Evolutionary conservation across 306 rosid genomes (phyloP).

Genomic region (Begonia fuchsioides): DNA sequence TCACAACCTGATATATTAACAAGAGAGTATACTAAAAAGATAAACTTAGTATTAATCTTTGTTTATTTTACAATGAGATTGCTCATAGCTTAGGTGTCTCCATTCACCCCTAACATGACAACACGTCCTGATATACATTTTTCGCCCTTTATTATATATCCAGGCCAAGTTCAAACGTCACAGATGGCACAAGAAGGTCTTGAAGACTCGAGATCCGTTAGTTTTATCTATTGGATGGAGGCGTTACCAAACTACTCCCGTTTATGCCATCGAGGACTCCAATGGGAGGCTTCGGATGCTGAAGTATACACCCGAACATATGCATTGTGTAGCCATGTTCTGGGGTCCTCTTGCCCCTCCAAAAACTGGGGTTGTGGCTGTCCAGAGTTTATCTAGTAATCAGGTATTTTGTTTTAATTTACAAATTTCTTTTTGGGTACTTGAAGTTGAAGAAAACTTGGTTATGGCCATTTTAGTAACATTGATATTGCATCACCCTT

Average conservation of each 20-base stretch:
- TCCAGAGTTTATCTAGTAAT: conserved; percentile 69
- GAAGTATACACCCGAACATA: conserved; percentile 89
- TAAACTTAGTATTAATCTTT: no score
- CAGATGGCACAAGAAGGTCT: conserved; percentile 85
- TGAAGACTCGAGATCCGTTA: conserved; percentile 82
- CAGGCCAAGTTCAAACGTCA: conserved; percentile 89
- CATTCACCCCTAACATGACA: not conserved
- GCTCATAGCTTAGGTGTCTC: not conserved
- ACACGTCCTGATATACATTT: not conserved
- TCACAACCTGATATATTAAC: no score
- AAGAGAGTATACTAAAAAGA: no score
- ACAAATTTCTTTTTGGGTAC: no score
- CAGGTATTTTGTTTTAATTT: conserved; percentile 31
- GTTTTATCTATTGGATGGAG: conserved; percentile 94
- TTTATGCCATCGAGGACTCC: conserved; percentile 73
- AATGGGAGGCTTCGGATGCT: conserved; percentile 92
- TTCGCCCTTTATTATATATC: conserved; percentile 6
- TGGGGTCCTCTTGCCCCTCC: conserved; percentile 98
- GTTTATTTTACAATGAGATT: not conserved
- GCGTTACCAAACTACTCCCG: conserved; percentile 83
- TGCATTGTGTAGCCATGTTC: conserved; percentile 88
- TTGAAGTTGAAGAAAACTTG: no score
- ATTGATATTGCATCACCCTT: not conserved
- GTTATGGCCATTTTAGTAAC: not conserved
- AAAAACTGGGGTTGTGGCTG: conserved; percentile 71